These are phyloP conservation scores for Fusarium mexicanum DNA, from an alignment of 2,329 filamentous ascomycete species.

Conservation along the genomic window DNA sequence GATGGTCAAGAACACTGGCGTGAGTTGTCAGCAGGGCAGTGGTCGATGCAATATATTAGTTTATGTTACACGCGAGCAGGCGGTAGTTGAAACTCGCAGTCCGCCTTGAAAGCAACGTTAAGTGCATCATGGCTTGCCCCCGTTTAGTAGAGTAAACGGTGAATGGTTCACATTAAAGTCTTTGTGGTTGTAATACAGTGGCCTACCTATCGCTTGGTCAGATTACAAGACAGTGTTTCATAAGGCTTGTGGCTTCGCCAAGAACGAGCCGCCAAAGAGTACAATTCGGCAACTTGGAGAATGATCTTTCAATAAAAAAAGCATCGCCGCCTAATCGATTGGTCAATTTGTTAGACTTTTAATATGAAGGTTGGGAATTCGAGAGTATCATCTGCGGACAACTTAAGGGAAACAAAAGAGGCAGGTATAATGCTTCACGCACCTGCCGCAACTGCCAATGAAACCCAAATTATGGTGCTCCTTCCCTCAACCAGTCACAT, in stretches of 20 bases:
- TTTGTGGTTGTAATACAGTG: background rate
- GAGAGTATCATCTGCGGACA: background rate
- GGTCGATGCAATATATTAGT: background rate
- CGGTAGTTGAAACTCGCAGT: background rate
- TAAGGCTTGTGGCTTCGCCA: background rate
- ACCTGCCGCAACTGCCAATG: accelerated
- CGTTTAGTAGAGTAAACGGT: background rate
- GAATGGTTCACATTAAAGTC: background rate
- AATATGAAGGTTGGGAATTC: background rate
- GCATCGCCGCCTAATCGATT: accelerated
- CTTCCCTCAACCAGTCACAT: accelerated
- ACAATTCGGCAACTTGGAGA: background rate
- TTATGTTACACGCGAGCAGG: background rate
- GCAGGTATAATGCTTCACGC: accelerated
- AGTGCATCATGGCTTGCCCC: background rate
- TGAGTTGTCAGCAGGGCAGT: background rate
- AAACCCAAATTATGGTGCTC: accelerated
- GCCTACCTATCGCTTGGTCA: accelerated
- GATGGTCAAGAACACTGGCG: background rate
- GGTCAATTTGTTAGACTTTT: background rate
- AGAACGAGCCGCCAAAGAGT: background rate
- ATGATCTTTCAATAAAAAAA: background rate
- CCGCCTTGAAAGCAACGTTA: background rate
- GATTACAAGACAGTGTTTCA: background rate
- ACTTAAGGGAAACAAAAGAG: background rate